A percentile compares a stretch with the other conserved stretches of the same genome.
phyloP scores from a whole-genome alignment of 169 alveolate species.

The Amoebophrya sp. region DNA sequence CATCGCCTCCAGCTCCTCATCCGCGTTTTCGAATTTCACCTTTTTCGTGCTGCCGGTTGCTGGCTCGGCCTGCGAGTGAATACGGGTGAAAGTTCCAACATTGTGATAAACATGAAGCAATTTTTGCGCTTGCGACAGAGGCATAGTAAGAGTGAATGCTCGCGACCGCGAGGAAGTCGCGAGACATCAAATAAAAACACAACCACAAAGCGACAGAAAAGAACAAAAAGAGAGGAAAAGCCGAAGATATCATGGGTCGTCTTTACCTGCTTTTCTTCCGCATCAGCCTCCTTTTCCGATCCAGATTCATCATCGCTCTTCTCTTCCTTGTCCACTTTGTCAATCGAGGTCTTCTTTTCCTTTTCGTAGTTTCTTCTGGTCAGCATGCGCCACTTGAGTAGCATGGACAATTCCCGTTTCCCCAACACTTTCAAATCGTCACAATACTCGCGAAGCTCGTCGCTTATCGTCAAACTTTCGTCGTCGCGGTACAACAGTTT shows the following conservation, averaged over 20 bases:
- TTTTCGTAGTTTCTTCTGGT: slow-evolving; percentile 28
- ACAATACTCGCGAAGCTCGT: slow-evolving; percentile 61
- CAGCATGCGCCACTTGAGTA: slow-evolving; percentile 76
- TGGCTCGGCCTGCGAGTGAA: too few relatives aligned
- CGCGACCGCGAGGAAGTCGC: too few relatives aligned
- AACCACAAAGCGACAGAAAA: background rate
- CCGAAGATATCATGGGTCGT: slow-evolving; percentile 36
- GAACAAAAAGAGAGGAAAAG: background rate
- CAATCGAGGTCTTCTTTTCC: slow-evolving; percentile 26
- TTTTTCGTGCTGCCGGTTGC: too few relatives aligned
- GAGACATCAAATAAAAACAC: background rate
- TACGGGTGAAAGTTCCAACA: too few relatives aligned
- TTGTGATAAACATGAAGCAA: too few relatives aligned
- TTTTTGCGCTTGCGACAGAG: too few relatives aligned
- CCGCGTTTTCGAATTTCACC: background rate
- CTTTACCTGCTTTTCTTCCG: slow-evolving; percentile 50
- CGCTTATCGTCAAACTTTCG: slow-evolving; percentile 39
- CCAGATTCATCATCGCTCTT: slow-evolving; percentile 51
- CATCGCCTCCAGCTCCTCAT: background rate
- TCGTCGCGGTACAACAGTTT: slow-evolving; percentile 49
- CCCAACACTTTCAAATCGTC: slow-evolving; percentile 68
- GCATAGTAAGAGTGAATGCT: too few relatives aligned
- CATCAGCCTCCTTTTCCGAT: slow-evolving; percentile 51
- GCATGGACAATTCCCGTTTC: slow-evolving; percentile 64
- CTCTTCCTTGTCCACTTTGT: slow-evolving; percentile 40